Evolutionary conservation across 2,329 filamentous ascomycete genomes (phyloP).

Genomic region (Gaeumannomyces tritici): DNA sequence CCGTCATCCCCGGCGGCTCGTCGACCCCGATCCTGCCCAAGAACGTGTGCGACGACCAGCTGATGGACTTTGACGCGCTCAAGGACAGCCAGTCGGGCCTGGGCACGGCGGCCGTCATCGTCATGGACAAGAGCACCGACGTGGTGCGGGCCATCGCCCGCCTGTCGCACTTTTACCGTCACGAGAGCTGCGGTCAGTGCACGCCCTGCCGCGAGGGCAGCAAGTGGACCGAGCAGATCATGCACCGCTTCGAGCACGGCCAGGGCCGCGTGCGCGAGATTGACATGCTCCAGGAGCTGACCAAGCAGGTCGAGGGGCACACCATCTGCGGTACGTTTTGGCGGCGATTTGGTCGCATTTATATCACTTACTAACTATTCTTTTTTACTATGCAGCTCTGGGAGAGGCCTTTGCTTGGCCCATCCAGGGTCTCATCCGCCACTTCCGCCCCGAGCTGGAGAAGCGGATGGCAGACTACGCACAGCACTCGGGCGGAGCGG

Average conservation of each 20-base stretch:
- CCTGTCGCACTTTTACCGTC: slow-evolving; percentile 93
- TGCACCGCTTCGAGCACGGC: slow-evolving; percentile 90
- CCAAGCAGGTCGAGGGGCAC: slow-evolving; percentile 98
- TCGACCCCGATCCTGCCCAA: slow-evolving; percentile 95
- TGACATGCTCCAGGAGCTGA: slow-evolving; percentile 98
- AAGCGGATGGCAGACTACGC: slow-evolving; percentile 78
- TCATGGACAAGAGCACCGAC: slow-evolving; percentile 98
- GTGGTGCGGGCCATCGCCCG: slow-evolving; percentile 90
- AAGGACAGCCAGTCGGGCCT: slow-evolving; percentile 98
- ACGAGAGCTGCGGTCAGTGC: slow-evolving; percentile 97
- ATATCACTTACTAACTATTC: slow-evolving; percentile 18
- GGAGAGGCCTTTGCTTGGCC: slow-evolving; percentile 99
- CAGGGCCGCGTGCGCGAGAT: slow-evolving; percentile 86
- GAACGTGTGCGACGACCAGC: slow-evolving; percentile 79
- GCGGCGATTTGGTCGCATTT: neutral
- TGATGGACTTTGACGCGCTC: slow-evolving; percentile 98
- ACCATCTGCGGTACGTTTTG: slow-evolving; percentile 78
- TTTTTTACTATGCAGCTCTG: slow-evolving; percentile 45
- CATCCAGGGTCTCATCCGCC: slow-evolving; percentile 92
- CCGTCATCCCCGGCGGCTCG: slow-evolving; percentile 90
- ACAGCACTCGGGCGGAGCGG: slow-evolving; percentile 59
- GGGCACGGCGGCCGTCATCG: slow-evolving; percentile 93
- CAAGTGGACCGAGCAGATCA: slow-evolving; percentile 99
- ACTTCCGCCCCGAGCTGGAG: slow-evolving; percentile 95
- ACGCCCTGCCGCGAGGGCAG: slow-evolving; percentile 98